phyloP scores from a whole-genome alignment of 371 early-diverging fungal species.

The Mortierella sp. region DNA sequence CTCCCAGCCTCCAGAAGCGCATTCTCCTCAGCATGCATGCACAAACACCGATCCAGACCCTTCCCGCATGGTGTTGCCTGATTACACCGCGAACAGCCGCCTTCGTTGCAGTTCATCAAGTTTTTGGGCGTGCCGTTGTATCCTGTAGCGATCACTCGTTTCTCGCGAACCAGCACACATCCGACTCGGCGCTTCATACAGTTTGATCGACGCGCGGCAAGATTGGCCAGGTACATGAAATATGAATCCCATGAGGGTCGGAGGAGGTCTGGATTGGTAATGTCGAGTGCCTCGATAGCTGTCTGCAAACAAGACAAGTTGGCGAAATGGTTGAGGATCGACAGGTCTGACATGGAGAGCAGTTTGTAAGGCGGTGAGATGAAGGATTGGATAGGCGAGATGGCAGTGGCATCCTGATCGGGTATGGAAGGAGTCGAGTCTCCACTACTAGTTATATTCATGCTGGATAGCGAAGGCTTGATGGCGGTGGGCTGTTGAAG shows the following conservation, averaged over 20 bases:
- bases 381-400: not conserved
- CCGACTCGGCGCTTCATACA: conserved; percentile 99
- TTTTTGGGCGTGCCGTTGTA: conserved; percentile 98
- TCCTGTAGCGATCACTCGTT: conserved; percentile 94
- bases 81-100: conserved; percentile 97
- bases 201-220: conserved; percentile 88
- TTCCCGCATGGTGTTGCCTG: conserved; percentile 81
- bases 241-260: conserved; percentile 97
- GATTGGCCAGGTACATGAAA: conserved; percentile 95
- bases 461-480: not conserved
- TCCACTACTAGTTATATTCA: not conserved
- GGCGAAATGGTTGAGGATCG: conserved; percentile 70
- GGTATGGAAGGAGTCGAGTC: not conserved
- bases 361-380: conserved; percentile 58
- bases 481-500: not conserved
- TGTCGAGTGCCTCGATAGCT: conserved; percentile 63
- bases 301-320: conserved; percentile 56
- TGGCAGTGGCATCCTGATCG: conserved; percentile 7
- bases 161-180: conserved; percentile 92
- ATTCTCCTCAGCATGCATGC: conserved; percentile 99
- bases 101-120: conserved; percentile 93
- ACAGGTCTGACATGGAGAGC: conserved; percentile 69
- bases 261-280: conserved; percentile 79
- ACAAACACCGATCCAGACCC: conserved; percentile 91
- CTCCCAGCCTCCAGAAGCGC: conserved; percentile 96